Conservation (phyloP, 257 asterid genomes). For the Nicotiana noctiflora region DNA sequence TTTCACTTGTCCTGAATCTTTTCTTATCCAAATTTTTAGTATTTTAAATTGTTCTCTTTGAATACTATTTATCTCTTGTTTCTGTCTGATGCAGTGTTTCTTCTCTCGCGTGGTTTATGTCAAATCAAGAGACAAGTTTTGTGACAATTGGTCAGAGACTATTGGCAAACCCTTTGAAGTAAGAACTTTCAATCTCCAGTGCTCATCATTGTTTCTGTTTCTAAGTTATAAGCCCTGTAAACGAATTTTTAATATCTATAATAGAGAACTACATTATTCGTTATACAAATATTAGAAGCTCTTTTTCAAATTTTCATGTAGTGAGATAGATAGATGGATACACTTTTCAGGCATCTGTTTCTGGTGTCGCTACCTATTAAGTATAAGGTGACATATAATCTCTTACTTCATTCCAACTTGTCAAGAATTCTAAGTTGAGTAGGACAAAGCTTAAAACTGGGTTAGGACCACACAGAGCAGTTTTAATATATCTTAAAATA, state of each 20-base stretch:
- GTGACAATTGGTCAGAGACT: conserved; percentile 96
- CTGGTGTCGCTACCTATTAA: background rate
- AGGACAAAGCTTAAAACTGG: background rate
- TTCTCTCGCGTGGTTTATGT: conserved; percentile 99
- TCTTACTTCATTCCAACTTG: background rate
- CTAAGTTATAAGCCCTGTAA: background rate
- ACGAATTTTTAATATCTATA: background rate
- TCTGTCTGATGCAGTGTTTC: conserved; percentile 79
- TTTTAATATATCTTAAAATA: background rate
- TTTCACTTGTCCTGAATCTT: background rate
- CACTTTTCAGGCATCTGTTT: background rate
- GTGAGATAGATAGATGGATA: background rate
- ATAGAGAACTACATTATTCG: background rate
- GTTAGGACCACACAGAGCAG: background rate
- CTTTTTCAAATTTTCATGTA: background rate
- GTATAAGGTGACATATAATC: background rate
- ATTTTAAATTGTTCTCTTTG: background rate
- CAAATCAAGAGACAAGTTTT: conserved; percentile 95
- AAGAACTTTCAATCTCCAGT: conserved; percentile 29
- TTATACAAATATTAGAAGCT: background rate
- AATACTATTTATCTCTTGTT: conserved; percentile 7
- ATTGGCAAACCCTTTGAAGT: conserved; percentile 94
- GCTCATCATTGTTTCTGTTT: background rate
- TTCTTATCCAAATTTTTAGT: background rate
- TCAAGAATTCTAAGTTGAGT: background rate